phyloP scores from a whole-genome alignment of 768 basidiomycete genomes.

The Tricholoma furcatifolium region DNA sequence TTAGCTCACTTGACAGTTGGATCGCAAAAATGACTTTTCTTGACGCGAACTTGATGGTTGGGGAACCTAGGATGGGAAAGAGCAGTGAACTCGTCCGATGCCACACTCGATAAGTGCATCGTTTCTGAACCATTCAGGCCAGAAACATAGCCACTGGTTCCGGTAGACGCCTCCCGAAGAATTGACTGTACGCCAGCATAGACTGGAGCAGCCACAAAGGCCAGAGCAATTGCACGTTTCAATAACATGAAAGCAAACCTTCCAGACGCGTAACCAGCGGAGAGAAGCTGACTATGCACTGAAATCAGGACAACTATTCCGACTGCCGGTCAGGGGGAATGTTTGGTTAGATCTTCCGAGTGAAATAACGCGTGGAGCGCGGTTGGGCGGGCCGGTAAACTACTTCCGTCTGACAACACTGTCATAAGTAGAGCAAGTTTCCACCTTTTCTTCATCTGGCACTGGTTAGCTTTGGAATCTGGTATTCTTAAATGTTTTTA shows the following conservation, averaged over 20 bases:
- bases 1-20: slow-evolving; percentile 55
- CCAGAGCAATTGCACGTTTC: neutral
- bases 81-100: slow-evolving; percentile 32
- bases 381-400: neutral
- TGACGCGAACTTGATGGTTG: slow-evolving; percentile 52
- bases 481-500: neutral
- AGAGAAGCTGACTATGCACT: no score
- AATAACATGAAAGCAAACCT: neutral
- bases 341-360: neutral
- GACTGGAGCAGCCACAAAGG: slow-evolving; percentile 3
- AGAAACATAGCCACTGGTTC: neutral
- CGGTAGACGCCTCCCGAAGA: neutral
- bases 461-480: neutral
- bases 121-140: neutral
- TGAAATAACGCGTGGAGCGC: neutral
- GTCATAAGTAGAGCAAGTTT: no score
- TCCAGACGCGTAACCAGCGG: no score
- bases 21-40: slow-evolving; percentile 62
- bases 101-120: slow-evolving; percentile 27
- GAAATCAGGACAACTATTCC: no score
- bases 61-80: slow-evolving; percentile 52
- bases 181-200: slow-evolving; percentile 9
- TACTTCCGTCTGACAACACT: neutral
- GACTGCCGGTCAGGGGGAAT: neutral
- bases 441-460: neutral